A percentile compares a stretch with the other conserved stretches of the same genome.
Evolutionary conservation across 805 yeast genomes (phyloP).

Genomic region (Myxozyma geophila): DNA sequence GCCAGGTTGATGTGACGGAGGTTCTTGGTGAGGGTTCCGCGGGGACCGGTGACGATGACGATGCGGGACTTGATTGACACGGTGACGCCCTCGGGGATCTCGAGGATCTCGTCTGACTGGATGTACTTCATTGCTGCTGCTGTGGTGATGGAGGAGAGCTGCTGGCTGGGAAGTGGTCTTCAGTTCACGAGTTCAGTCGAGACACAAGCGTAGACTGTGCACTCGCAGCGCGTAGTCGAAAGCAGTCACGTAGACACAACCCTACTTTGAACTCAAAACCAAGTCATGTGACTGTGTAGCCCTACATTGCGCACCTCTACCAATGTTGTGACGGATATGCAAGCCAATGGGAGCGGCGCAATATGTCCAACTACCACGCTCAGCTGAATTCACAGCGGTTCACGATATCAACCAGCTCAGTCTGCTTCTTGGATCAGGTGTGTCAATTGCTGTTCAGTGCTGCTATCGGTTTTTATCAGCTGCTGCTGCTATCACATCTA

Average conservation of each 20-base stretch:
- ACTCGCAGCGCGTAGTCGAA: not conserved
- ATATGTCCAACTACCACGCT: not conserved
- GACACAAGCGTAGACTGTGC: not conserved
- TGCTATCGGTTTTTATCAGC: no score
- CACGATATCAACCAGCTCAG: not conserved
- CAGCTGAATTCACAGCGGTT: not conserved
- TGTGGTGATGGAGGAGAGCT: slow-evolving; percentile 6
- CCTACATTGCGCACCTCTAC: not conserved
- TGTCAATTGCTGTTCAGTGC: no score
- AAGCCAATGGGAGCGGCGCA: slow-evolving; percentile 11
- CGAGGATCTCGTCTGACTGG: slow-evolving; percentile 82
- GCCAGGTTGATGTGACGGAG: slow-evolving; percentile 94
- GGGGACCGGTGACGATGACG: slow-evolving; percentile 94
- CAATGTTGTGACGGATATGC: not conserved
- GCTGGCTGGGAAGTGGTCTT: not conserved
- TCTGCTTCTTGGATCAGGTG: no score
- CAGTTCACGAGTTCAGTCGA: not conserved
- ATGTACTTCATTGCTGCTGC: slow-evolving; percentile 70
- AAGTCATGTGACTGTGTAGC: not conserved
- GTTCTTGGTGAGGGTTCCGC: slow-evolving; percentile 91
- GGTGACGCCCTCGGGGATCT: slow-evolving; percentile 89
- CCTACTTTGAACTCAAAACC: not conserved
- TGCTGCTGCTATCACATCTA: no score
- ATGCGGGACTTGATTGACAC: slow-evolving; percentile 89
- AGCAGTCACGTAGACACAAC: slow-evolving; percentile 8